Conservation (phyloP, 192 early-diverging fungal genomes). For the Cladochytrium replicatum region DNA sequence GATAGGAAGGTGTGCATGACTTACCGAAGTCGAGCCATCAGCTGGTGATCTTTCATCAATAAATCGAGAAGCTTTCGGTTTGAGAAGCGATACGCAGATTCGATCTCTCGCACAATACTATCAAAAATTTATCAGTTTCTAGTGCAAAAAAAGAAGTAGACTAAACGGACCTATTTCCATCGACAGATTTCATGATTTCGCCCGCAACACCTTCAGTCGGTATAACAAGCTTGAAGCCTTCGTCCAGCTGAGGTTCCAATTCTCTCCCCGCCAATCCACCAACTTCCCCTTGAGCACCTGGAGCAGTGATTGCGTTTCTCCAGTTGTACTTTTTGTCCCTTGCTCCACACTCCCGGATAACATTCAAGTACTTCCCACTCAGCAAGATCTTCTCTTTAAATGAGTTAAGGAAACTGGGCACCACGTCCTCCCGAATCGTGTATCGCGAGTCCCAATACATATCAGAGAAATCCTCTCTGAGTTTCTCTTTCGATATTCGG, state of each 20-base stretch:
- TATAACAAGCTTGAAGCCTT: background rate
- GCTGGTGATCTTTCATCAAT: conserved; percentile 65
- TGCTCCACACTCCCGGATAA: conserved; percentile 75
- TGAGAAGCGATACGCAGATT: conserved; percentile 77
- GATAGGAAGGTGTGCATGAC: background rate
- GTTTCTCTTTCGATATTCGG: conserved; percentile 24
- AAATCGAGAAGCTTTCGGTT: conserved; percentile 75
- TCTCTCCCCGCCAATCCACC: conserved; percentile 8
- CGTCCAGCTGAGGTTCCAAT: no score
- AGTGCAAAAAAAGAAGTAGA: background rate
- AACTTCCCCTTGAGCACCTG: conserved; percentile 10
- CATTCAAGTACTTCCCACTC: conserved; percentile 93
- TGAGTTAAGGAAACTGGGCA: conserved; percentile 72
- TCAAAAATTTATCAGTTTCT: conserved; percentile 4
- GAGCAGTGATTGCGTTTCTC: conserved; percentile 1
- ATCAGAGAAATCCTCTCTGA: conserved; percentile 71
- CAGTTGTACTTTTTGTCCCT: conserved; percentile 4
- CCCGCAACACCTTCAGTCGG: background rate
- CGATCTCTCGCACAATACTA: conserved; percentile 52
- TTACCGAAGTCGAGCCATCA: conserved; percentile 64
- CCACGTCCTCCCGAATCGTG: conserved; percentile 45
- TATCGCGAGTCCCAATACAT: conserved; percentile 79
- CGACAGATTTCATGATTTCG: conserved; percentile 49
- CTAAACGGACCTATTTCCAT: conserved; percentile 30
- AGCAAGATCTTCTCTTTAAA: conserved; percentile 70